Evolutionary conservation across 202 grass and related monocot species (phyloP), one percentile per base, ranked within the genome.

Genomic region (Zoysia matrella): DNA sequence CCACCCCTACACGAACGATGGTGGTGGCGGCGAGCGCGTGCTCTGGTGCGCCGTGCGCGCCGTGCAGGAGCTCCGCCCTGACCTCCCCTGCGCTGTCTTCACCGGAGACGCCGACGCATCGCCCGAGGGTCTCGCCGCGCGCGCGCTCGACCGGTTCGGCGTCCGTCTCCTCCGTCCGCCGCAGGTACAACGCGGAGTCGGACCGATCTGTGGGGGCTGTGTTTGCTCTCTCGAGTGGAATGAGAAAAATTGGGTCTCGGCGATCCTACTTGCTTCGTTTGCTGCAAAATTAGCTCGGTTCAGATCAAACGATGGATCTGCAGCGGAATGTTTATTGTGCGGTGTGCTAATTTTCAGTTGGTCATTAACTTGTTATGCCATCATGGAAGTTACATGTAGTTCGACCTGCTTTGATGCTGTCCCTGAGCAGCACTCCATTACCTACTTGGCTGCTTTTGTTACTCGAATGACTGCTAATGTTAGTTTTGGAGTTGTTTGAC

Each of bases 1-100:
- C 87, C 96, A 95, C 82, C 96, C 90, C 2, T 98, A 95, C 89
- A 95, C 96, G 66, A 98, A 95, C 67, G 96, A 98, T 42, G 96
- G 96, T 16, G 96, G 92, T 44, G 96, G 96, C 16, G 96, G 96
- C 46, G 96, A 95, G 77, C 86, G 96, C 48, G 92, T 98, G 73
- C 80, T 98, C 51, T 98, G 92, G 96, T 98, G 96, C 77, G 91
- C 96, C 9, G 89, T 95, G 30, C 84, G 85, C 64, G 96, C 89
- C 6, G 74, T 95, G 46, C 96, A 98, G 70, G 85, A 95, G 56
- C 90, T 93, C 61, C 79, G 74, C 60, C 86, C 90, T 0, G 89
- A 62, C 52, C 78, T 98, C 49, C 90, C 94, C 42, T 93, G 90
- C 77, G 85, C 85, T 16, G 57, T 95, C 4, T 95, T 85, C 87